Evolutionary conservation across 164 flowering plant species (phyloP).

Genomic region (Malania oleifera): DNA sequence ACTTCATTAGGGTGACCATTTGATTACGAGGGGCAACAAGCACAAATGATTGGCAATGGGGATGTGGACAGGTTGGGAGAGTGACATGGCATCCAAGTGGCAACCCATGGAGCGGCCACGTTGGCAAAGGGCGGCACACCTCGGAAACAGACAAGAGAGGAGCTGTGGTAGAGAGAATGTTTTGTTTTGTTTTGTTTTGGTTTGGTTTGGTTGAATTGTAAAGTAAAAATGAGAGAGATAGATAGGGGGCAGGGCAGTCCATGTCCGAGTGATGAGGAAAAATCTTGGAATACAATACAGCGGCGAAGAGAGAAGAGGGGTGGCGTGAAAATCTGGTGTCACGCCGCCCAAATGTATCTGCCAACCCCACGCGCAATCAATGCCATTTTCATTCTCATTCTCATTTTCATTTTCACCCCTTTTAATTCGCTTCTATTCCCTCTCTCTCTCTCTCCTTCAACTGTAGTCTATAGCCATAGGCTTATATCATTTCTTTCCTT

Average conservation of each 20-base stretch:
- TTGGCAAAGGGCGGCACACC: conserved; percentile 53
- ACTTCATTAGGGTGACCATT: too few species aligned
- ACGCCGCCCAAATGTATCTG: conserved; percentile 64
- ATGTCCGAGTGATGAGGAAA: not conserved
- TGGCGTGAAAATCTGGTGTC: conserved; percentile 58
- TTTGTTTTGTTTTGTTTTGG: too few species aligned
- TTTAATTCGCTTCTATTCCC: not conserved
- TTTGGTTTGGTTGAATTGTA: not conserved
- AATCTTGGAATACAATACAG: conserved; percentile 33
- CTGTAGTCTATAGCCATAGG: too few species aligned
- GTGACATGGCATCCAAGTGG: conserved; percentile 28
- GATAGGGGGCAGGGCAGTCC: too few species aligned
- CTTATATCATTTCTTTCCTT: too few species aligned
- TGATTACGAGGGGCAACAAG: not conserved
- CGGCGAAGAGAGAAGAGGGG: conserved; percentile 28
- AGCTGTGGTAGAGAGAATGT: conserved; percentile 18
- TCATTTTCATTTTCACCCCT: not conserved
- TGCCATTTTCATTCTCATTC: conserved; percentile 14
- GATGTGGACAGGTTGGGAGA: conserved; percentile 26
- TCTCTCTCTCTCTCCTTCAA: not conserved
- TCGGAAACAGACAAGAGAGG: conserved; percentile 19
- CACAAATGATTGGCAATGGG: conserved; percentile 33
- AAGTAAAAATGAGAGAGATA: not conserved
- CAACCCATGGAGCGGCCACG: conserved; percentile 16
- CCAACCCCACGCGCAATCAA: conserved; percentile 67